Conservation (phyloP, 331 rosid genomes). For the Erythrophleum ivorense region DNA sequence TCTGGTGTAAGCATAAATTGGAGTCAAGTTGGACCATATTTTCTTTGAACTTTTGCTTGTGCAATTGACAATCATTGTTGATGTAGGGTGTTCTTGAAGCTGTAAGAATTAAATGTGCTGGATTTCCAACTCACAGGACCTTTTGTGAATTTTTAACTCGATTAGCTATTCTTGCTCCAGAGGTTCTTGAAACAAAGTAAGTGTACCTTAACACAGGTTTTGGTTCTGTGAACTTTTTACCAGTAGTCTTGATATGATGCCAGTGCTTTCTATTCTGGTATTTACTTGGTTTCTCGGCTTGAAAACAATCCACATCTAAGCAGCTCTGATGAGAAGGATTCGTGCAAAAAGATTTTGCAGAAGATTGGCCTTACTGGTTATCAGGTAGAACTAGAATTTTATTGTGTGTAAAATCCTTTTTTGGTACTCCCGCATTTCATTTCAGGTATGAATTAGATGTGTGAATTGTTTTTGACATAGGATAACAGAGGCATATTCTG, state of each 20-base stretch:
- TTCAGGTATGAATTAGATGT: conserved; percentile 26
- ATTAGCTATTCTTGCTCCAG: conserved; percentile 76
- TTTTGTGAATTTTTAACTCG: conserved; percentile 71
- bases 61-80: conserved; percentile 46
- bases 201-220: conserved; percentile 45
- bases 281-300: conserved; percentile 38
- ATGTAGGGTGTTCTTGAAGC: conserved; percentile 97
- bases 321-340: conserved; percentile 71
- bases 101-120: conserved; percentile 88
- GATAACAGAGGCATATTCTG: conserved; percentile 24
- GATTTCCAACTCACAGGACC: conserved; percentile 85
- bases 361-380: conserved; percentile 73
- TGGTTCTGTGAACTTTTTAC: conserved; percentile 19
- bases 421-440: conserved; percentile 25
- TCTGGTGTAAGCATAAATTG: conserved; percentile 74
- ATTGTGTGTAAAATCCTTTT: conserved; percentile 4
- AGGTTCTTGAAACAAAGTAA: conserved; percentile 71
- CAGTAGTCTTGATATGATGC: conserved; percentile 23
- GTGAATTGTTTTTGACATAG: conserved; percentile 14
- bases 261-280: conserved; percentile 31
- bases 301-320: conserved; percentile 45
- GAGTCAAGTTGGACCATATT: conserved; percentile 37
- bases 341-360: conserved; percentile 68
- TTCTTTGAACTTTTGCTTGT: conserved; percentile 38
- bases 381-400: conserved; percentile 67